Evolutionary conservation across 441 rosid species (phyloP).

Genomic region (Theobroma grandiflorum): DNA sequence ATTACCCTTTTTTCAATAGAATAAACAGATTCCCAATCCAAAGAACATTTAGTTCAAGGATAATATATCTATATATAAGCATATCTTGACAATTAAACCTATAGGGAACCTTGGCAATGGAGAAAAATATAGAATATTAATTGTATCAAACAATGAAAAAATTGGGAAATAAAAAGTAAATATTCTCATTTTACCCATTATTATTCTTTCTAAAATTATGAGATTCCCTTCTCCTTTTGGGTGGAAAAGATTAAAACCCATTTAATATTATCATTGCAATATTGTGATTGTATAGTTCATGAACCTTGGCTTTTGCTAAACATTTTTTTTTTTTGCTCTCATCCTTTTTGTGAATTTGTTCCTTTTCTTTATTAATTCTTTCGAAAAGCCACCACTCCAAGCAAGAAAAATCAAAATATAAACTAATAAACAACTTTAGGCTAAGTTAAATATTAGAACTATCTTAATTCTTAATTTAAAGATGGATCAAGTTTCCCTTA

Average conservation of each 20-base stretch:
- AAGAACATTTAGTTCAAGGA: background rate
- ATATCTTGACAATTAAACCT: background rate
- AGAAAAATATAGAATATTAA: background rate
- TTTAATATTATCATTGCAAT: background rate
- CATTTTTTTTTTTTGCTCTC: background rate
- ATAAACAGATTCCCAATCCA: background rate
- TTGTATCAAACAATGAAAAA: background rate
- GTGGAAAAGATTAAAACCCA: background rate
- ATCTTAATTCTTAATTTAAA: background rate
- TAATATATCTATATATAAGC: background rate
- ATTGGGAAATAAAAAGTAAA: background rate
- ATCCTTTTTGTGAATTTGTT: background rate
- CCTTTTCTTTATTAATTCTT: background rate
- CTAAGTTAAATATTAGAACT: background rate
- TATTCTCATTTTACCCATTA: no score
- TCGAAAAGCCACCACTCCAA: background rate
- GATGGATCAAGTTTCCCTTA: background rate
- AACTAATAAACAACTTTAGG: background rate
- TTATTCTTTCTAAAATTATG: background rate
- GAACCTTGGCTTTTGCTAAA: background rate
- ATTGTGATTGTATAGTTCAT: background rate
- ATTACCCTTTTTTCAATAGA: background rate
- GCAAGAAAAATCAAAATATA: background rate
- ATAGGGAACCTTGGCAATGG: background rate
- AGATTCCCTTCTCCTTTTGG: background rate